Evolutionary conservation across 2,329 filamentous ascomycete species (phyloP).

Genomic region (Diaporthe ilicicola): DNA sequence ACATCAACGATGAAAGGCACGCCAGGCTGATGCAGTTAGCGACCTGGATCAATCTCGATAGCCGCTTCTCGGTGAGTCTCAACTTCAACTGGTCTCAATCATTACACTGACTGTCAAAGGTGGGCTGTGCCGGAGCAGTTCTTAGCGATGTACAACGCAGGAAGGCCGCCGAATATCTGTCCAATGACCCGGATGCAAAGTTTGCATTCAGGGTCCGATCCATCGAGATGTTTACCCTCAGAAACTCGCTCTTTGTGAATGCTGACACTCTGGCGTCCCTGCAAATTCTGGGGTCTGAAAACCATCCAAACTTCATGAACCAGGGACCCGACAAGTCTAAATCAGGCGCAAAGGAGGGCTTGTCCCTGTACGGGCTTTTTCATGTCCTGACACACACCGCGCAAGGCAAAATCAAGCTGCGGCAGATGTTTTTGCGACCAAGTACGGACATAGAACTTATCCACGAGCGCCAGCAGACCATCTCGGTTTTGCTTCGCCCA

Average conservation of each 20-base stretch:
- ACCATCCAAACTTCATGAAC: slow-evolving; percentile 82
- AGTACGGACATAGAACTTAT: slow-evolving; percentile 75
- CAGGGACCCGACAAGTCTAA: slow-evolving; percentile 70
- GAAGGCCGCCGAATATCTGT: slow-evolving; percentile 68
- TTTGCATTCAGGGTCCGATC: slow-evolving; percentile 66
- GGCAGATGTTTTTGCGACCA: slow-evolving; percentile 84
- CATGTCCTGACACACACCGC: slow-evolving; percentile 77
- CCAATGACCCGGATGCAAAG: slow-evolving; percentile 63
- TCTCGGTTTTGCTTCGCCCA: slow-evolving; percentile 71
- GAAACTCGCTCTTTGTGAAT: slow-evolving; percentile 77
- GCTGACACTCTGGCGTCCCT: slow-evolving; percentile 81
- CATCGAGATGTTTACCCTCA: slow-evolving; percentile 79
- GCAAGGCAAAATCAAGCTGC: slow-evolving; percentile 78
- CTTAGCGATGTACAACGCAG: slow-evolving; percentile 80
- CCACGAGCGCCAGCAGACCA: slow-evolving; percentile 73
- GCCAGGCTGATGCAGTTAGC: slow-evolving; percentile 74
- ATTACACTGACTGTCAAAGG: slow-evolving; percentile 44
- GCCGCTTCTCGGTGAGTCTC: slow-evolving; percentile 67
- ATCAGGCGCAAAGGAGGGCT: slow-evolving; percentile 77
- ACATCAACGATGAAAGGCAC: slow-evolving; percentile 58
- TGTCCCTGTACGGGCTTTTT: slow-evolving; percentile 87
- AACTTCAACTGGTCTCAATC: neutral
- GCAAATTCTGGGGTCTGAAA: slow-evolving; percentile 85
- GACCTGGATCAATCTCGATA: slow-evolving; percentile 78
- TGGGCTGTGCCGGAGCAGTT: slow-evolving; percentile 89